Conservation (phyloP, 2,329 filamentous ascomycete genomes). For the Pyricularia pennisetigena region DNA sequence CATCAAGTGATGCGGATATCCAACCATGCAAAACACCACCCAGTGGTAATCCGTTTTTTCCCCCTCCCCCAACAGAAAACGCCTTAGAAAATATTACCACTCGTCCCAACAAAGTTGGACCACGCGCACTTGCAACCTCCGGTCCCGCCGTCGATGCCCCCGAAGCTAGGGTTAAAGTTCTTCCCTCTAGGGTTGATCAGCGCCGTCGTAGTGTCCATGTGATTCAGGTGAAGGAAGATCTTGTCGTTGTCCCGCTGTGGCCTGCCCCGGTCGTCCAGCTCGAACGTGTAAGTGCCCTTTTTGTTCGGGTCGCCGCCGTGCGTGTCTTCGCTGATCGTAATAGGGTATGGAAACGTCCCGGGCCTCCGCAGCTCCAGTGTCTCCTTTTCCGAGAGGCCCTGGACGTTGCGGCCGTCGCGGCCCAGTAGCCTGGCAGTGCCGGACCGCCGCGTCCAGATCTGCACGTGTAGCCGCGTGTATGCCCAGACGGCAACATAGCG, state of each 20-base stretch:
- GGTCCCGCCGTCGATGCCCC: conserved; percentile 53
- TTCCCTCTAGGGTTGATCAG: conserved; percentile 40
- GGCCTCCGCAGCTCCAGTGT: conserved; percentile 21
- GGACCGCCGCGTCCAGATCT: conserved; percentile 51
- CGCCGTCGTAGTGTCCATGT: conserved; percentile 35
- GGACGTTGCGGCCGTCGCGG: conserved; percentile 19
- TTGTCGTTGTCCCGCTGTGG: conserved; percentile 18
- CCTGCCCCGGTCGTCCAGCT: conserved; percentile 26
- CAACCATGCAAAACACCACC: neutral
- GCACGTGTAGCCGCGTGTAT: conserved; percentile 52
- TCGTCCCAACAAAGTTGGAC: conserved; percentile 36
- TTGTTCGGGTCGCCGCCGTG: conserved; percentile 44
- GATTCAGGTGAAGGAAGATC: conserved; percentile 31
- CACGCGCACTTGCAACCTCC: conserved; percentile 54
- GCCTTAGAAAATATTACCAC: conserved; percentile 9
- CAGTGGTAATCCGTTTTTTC: neutral
- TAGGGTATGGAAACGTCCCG: conserved; percentile 54
- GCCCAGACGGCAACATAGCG: conserved; percentile 47
- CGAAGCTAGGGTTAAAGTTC: conserved; percentile 33
- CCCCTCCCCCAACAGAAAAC: neutral
- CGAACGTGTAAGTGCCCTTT: conserved; percentile 47
- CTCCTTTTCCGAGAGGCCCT: conserved; percentile 48
- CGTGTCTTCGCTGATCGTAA: conserved; percentile 50
- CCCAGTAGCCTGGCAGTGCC: conserved; percentile 31
- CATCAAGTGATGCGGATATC: neutral